Conservation (phyloP, 2,329 filamentous ascomycete genomes). For the Ophiosphaerella narmari region DNA sequence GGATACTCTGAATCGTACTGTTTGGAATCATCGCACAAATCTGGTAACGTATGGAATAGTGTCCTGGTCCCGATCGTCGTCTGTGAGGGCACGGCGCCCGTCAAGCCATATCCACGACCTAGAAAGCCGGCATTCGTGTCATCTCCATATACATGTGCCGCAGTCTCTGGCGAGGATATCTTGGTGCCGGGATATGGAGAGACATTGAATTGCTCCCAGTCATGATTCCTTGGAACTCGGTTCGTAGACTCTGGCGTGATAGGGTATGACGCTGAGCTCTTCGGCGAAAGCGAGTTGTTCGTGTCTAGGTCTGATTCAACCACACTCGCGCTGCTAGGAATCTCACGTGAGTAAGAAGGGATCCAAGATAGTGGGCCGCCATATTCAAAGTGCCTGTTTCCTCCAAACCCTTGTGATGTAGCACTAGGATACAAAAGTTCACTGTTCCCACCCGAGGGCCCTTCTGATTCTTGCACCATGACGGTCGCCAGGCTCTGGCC, state of each 20-base stretch:
- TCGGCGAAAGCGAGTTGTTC: slow-evolving; percentile 21
- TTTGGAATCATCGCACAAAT: background rate
- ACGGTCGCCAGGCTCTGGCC: background rate
- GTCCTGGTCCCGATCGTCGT: background rate
- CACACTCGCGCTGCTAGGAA: slow-evolving; percentile 2
- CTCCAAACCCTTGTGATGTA: slow-evolving; percentile 2
- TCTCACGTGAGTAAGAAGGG: background rate
- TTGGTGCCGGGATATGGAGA: background rate
- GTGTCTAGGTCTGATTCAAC: slow-evolving; percentile 14
- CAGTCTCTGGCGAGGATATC: slow-evolving; percentile 1
- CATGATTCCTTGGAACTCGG: slow-evolving; percentile 5
- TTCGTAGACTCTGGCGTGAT: slow-evolving; percentile 12
- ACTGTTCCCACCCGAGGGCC: background rate
- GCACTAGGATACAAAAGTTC: background rate
- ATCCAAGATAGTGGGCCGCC: slow-evolving; percentile 1
- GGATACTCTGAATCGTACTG: slow-evolving; percentile 10
- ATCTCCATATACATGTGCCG: background rate
- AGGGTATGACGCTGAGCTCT: slow-evolving; percentile 14
- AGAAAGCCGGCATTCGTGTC: background rate
- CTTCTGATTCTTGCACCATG: background rate
- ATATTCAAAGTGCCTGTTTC: slow-evolving; percentile 9
- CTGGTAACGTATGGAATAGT: background rate
- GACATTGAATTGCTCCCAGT: slow-evolving; percentile 5
- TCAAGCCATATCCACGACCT: background rate
- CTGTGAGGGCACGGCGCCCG: background rate